phyloP scores from a whole-genome alignment of 23 red algal species.

The Porphyridium purpureum region DNA sequence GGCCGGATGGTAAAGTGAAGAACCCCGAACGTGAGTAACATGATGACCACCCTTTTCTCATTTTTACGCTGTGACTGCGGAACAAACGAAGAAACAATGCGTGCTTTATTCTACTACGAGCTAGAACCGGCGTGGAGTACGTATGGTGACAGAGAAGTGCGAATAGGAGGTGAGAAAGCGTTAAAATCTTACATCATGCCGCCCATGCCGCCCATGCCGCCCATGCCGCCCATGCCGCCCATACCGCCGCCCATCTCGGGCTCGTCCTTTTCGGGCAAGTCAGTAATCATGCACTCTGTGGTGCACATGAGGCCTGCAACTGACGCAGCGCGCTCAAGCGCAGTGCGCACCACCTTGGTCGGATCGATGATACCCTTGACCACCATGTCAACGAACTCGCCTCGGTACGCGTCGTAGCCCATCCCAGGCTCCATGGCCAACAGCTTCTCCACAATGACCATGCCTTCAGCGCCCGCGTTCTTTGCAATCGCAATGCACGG shows the following conservation, averaged over 20 bases:
- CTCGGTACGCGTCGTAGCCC: slow-evolving; percentile 67
- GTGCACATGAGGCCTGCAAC: slow-evolving; percentile 88
- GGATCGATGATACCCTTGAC: slow-evolving; percentile 87
- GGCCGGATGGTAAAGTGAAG: no score
- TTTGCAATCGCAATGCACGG: slow-evolving; percentile 67
- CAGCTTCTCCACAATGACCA: slow-evolving; percentile 85
- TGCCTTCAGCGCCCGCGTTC: slow-evolving; percentile 86
- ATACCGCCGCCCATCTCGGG: slow-evolving; percentile 30
- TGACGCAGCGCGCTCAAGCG: slow-evolving; percentile 72
- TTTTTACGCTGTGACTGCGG: no score
- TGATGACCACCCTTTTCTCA: no score
- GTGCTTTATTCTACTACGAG: no score
- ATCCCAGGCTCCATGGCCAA: slow-evolving; percentile 6
- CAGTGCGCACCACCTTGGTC: slow-evolving; percentile 87
- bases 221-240: slow-evolving; percentile 39
- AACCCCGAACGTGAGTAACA: no score
- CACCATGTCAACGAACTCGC: slow-evolving; percentile 56
- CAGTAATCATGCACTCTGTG: slow-evolving; percentile 95
- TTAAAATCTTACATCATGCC: no score
- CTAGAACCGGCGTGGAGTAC: no score
- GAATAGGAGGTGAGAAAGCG: no score
- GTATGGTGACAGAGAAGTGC: no score
- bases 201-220: slow-evolving; percentile 19
- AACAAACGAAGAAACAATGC: no score
- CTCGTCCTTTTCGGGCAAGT: slow-evolving; percentile 72